Percentiles rank a stretch among this genome's conserved stretches.
These are phyloP conservation scores for Lanzia echinophila DNA, from an alignment of 2,329 filamentous ascomycete species.

Conservation along the genomic window DNA sequence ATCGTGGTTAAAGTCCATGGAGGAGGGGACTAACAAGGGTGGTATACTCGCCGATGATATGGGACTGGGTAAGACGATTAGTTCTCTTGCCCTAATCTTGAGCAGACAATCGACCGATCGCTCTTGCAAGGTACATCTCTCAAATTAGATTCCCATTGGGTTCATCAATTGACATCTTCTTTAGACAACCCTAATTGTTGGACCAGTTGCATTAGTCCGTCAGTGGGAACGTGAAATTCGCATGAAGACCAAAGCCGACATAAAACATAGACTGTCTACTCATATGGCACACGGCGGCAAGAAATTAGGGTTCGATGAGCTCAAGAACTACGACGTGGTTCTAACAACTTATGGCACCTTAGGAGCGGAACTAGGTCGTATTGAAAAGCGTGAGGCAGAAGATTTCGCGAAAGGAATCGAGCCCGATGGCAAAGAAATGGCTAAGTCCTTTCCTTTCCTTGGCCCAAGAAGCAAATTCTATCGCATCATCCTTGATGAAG, in stretches of 20 bases:
- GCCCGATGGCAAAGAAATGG: conserved; percentile 34
- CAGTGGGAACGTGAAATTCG: conserved; percentile 82
- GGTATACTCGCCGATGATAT: conserved; percentile 76
- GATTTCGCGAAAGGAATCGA: conserved; percentile 14
- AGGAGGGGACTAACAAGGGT: conserved; percentile 63
- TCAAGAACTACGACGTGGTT: conserved; percentile 66
- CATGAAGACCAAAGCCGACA: conserved; percentile 57
- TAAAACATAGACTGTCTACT: conserved; percentile 54
- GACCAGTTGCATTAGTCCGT: conserved; percentile 69
- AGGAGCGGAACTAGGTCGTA: conserved; percentile 57
- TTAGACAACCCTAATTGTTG: conserved; percentile 75
- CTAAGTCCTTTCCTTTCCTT: conserved; percentile 39
- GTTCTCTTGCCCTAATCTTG: conserved; percentile 63
- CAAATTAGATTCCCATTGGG: background rate
- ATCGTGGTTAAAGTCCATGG: conserved; percentile 69
- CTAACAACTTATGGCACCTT: conserved; percentile 74
- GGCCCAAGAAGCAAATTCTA: conserved; percentile 57
- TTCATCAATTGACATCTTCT: conserved; percentile 8
- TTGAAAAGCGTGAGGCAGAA: conserved; percentile 41
- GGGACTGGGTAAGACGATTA: conserved; percentile 80
- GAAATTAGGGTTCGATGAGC: conserved; percentile 50
- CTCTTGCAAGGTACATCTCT: conserved; percentile 28
- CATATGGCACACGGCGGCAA: conserved; percentile 62
- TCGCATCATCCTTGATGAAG: conserved; percentile 70
- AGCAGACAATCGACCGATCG: conserved; percentile 49